Percentiles rank a stretch among this genome's conserved stretches.
phyloP scores from a whole-genome alignment of 306 rosid species.

The Hylodesmum podocarpum region DNA sequence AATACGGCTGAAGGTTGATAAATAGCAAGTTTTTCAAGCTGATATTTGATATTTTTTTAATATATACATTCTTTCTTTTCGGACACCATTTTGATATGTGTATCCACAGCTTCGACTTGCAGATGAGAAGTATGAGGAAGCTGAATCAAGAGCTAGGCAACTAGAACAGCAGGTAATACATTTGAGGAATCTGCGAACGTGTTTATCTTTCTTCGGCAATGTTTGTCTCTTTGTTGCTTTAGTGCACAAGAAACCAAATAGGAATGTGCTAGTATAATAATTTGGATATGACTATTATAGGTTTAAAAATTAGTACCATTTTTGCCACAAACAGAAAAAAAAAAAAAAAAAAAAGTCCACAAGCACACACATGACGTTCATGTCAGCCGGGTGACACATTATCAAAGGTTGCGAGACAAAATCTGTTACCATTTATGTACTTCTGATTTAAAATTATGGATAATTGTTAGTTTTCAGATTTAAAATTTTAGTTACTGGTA shows the following conservation, averaged over 20 bases:
- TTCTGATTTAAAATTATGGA: too few species aligned
- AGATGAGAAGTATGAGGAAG: conserved; percentile 87
- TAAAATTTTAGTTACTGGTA: neutral
- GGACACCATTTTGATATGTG: conserved; percentile 40
- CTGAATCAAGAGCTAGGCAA: conserved; percentile 85
- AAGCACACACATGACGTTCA: neutral
- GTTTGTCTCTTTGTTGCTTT: neutral
- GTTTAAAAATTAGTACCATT: neutral
- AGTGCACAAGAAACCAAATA: neutral
- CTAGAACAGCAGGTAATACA: conserved; percentile 84
- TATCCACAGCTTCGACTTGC: conserved; percentile 91
- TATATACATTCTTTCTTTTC: conserved; percentile 8
- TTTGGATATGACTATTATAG: neutral
- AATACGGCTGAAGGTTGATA: neutral
- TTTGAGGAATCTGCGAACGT: neutral
- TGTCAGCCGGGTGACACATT: neutral
- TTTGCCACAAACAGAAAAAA: neutral
- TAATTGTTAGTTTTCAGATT: neutral
- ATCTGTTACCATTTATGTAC: neutral
- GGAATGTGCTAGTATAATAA: neutral
- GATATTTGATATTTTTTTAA: neutral
- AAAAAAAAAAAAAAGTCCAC: neutral
- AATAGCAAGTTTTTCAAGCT: neutral
- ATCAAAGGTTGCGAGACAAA: neutral
- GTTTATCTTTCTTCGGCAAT: neutral